A percentile compares a stretch with the other conserved stretches of the same genome.
Evolutionary conservation across 2,329 filamentous ascomycete genomes (phyloP).

Genomic region (Colletotrichum navitas): DNA sequence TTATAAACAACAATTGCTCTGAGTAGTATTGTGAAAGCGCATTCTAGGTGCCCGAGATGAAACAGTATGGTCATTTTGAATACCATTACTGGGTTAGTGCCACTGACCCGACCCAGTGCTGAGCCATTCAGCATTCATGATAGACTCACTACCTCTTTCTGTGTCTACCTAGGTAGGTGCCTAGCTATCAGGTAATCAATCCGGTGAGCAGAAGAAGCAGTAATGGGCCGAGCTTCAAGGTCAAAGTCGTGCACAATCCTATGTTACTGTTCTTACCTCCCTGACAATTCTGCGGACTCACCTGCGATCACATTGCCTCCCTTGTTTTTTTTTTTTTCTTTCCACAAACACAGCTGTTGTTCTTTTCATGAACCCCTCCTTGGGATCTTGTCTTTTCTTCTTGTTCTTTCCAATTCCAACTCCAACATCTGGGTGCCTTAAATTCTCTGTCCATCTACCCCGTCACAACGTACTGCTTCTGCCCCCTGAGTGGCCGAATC

Average conservation of each 20-base stretch:
- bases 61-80: background rate
- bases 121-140: background rate
- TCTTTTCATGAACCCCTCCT: background rate
- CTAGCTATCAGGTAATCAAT: background rate
- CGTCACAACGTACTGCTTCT: background rate
- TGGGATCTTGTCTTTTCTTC: background rate
- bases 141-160: background rate
- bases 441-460: background rate
- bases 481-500: background rate
- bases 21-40: background rate
- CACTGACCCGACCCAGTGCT: background rate
- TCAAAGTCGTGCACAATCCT: background rate
- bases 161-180: background rate
- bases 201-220: background rate
- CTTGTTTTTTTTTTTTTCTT: background rate
- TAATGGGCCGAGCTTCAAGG: too few species aligned
- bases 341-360: background rate
- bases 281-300: background rate
- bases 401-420: background rate
- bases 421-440: background rate
- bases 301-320: background rate
- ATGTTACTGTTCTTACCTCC: background rate
- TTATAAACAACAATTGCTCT: rapidly evolving
- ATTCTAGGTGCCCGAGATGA: background rate
- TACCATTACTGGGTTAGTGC: background rate